Conservation (phyloP, 148 eudicot species). For the Cornus florida region DNA sequence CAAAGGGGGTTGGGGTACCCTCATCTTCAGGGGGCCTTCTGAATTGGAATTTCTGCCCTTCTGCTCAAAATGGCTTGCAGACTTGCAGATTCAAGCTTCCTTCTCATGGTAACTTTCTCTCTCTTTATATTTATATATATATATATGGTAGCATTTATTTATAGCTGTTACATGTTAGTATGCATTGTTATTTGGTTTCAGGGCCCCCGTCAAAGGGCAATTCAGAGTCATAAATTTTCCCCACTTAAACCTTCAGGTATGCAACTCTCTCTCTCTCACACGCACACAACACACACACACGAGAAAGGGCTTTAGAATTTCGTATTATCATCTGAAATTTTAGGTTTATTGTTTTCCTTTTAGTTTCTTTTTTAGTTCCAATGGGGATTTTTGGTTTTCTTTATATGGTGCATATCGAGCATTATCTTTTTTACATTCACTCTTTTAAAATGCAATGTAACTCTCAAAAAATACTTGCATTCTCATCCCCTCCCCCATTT, state of each 20-base stretch:
- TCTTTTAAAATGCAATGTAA: neutral
- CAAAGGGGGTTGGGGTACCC: neutral
- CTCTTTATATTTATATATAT: neutral
- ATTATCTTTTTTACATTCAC: neutral
- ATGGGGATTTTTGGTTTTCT: neutral
- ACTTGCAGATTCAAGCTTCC: constrained; percentile 34
- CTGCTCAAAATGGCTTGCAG: constrained; percentile 36
- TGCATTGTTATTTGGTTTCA: constrained; percentile 13
- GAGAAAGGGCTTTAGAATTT: too few relatives aligned
- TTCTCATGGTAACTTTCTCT: constrained; percentile 33
- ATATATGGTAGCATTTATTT: neutral
- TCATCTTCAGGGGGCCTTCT: constrained; percentile 9
- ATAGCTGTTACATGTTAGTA: neutral
- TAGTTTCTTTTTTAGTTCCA: too few relatives aligned
- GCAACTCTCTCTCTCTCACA: neutral
- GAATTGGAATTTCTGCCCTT: constrained; percentile 9
- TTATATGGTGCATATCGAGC: neutral
- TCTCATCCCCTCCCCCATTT: neutral
- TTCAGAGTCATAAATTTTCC: constrained; percentile 23
- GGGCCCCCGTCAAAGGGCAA: constrained; percentile 36
- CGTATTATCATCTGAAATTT: neutral
- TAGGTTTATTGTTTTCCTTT: neutral
- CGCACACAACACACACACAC: neutral
- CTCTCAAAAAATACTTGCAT: neutral
- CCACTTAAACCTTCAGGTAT: constrained; percentile 35